A percentile compares a stretch with the other conserved stretches of the same genome.
Evolutionary conservation across 495 filamentous ascomycete species (phyloP).

Genomic region (Neurospora sp.): DNA sequence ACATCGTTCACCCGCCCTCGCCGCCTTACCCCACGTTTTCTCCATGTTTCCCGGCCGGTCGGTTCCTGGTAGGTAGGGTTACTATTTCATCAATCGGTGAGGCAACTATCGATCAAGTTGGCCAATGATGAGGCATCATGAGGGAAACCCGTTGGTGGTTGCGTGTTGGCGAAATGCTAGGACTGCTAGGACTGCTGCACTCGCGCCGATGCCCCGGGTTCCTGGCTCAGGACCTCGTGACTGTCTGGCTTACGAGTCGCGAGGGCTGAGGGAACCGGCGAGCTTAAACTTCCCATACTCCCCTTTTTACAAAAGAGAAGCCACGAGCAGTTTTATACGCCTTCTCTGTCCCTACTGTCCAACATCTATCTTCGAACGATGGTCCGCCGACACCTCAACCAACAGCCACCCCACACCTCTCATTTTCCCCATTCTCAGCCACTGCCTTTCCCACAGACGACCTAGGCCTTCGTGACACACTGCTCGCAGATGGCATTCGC

Average conservation of each 20-base stretch:
- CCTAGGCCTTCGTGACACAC: neutral
- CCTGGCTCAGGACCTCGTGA: neutral
- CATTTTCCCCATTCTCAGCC: neutral
- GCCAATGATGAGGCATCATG: neutral
- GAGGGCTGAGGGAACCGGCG: neutral
- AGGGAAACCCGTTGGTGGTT: neutral
- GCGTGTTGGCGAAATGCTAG: neutral
- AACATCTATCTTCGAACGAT: neutral
- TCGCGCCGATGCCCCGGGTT: neutral
- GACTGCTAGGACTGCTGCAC: neutral
- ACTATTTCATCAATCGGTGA: neutral
- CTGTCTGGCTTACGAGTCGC: neutral
- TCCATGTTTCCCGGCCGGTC: neutral
- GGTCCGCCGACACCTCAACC: neutral
- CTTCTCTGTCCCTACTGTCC: neutral
- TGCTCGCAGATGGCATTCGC: constrained; percentile 8
- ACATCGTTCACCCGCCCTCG: neutral
- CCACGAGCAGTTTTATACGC: neutral
- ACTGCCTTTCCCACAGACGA: neutral
- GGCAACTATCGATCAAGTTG: neutral
- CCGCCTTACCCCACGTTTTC: neutral
- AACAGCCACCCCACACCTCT: neutral
- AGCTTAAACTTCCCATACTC: neutral
- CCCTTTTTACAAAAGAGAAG: neutral
- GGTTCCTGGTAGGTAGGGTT: neutral